Evolutionary conservation across 345 rosid species (phyloP).

Genomic region (Dipteronia sinensis): DNA sequence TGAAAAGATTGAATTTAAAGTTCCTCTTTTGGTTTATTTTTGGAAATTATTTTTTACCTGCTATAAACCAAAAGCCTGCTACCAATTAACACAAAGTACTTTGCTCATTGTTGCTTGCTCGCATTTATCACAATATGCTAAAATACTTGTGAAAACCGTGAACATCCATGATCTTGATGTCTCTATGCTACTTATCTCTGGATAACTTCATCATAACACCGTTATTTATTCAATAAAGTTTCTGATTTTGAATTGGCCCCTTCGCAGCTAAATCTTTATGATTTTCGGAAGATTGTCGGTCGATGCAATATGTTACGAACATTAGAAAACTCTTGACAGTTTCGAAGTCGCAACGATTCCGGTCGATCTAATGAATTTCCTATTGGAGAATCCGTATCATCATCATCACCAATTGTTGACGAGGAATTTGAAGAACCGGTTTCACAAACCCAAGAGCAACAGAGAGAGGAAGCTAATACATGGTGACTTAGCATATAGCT

Average conservation of each 20-base stretch:
- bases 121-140: not conserved
- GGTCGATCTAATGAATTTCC: too few species aligned
- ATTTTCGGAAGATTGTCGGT: conserved; percentile 56
- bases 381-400: too few species aligned
- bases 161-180: too few species aligned
- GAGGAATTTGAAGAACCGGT: too few species aligned
- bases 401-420: too few species aligned
- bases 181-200: not conserved
- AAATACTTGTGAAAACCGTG: too few species aligned
- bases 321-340: conserved; percentile 24
- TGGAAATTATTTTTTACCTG: not conserved
- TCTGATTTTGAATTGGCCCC: conserved; percentile 15
- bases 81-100: not conserved
- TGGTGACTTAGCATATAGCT: too few species aligned
- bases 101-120: not conserved
- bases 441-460: too few species aligned
- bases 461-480: too few species aligned
- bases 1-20: not conserved
- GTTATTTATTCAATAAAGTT: not conserved
- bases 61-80: not conserved
- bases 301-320: conserved; percentile 62
- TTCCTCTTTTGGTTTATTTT: not conserved
- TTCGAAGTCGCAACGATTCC: not conserved
- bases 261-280: conserved; percentile 70
- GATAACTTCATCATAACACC: not conserved